These are phyloP conservation scores for Dorcoceras hygrometricum DNA, from an alignment of 257 asterid genomes.

Conservation along the genomic window DNA sequence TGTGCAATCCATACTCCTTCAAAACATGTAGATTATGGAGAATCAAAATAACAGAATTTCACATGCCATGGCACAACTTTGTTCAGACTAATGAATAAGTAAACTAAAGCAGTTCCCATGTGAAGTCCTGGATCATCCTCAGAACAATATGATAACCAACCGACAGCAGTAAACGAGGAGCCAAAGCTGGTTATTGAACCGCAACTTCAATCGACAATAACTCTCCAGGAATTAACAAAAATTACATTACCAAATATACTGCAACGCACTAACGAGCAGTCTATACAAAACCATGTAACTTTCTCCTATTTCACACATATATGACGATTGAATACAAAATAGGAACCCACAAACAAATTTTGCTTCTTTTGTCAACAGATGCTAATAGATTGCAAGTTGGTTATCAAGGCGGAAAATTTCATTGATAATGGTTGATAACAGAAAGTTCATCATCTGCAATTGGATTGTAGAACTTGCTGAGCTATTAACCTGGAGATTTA, in stretches of 20 bases:
- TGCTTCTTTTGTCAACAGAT: not conserved
- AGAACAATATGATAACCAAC: not conserved
- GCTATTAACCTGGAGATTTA: too few relatives aligned
- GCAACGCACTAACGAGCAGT: not conserved
- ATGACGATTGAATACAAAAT: not conserved
- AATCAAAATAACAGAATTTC: not conserved
- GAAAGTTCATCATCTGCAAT: too few relatives aligned
- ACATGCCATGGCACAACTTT: not conserved
- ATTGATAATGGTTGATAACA: too few relatives aligned
- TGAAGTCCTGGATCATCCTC: not conserved
- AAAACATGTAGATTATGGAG: not conserved
- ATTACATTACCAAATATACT: not conserved
- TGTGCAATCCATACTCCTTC: not conserved
- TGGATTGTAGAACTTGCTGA: too few relatives aligned
- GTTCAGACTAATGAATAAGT: not conserved
- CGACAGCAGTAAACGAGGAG: not conserved
- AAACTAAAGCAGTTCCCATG: not conserved
- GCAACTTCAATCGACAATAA: not conserved
- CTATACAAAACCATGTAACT: too few relatives aligned
- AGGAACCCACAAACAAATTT: not conserved
- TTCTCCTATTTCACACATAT: not conserved
- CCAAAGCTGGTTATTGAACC: not conserved
- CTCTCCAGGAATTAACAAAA: not conserved
- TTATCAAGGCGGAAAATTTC: not conserved
- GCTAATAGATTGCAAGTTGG: not conserved